Evolutionary conservation across 176 grass and related monocot genomes (phyloP).

Genomic region (Stipa capillata): DNA sequence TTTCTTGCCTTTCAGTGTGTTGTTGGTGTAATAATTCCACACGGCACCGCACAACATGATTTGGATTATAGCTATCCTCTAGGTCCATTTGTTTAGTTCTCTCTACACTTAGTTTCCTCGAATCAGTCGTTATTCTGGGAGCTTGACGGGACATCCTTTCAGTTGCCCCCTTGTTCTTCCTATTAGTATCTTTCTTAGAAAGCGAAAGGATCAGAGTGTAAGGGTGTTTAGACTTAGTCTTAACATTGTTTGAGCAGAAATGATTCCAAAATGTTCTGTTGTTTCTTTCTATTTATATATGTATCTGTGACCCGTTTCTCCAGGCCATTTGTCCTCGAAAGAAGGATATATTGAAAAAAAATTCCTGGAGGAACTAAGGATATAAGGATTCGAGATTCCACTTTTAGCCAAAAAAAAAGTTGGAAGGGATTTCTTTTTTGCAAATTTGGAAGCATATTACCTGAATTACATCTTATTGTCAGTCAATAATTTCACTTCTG

Average conservation of each 20-base stretch:
- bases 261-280: not conserved
- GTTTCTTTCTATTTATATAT: not conserved
- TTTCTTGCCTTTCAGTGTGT: slow-evolving; percentile 12
- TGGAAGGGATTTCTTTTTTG: too few species aligned
- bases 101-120: not conserved
- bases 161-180: slow-evolving; percentile 3
- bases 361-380: too few species aligned
- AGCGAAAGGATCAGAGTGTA: not conserved
- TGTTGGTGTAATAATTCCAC: slow-evolving; percentile 21
- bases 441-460: not conserved
- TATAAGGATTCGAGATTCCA: not conserved
- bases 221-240: not conserved
- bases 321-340: not conserved
- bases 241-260: not conserved
- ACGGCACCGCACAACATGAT: not conserved
- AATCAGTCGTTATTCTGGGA: slow-evolving; percentile 19
- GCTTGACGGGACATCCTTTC: slow-evolving; percentile 17
- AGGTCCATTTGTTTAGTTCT: slow-evolving; percentile 3
- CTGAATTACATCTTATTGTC: not conserved
- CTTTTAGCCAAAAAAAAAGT: too few species aligned
- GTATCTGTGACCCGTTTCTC: not conserved
- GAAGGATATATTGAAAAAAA: too few species aligned
- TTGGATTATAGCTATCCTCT: not conserved
- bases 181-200: slow-evolving; percentile 1
- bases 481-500: not conserved